Evolutionary conservation across 2,329 filamentous ascomycete species (phyloP).

Genomic region (Colletotrichum kahawae): DNA sequence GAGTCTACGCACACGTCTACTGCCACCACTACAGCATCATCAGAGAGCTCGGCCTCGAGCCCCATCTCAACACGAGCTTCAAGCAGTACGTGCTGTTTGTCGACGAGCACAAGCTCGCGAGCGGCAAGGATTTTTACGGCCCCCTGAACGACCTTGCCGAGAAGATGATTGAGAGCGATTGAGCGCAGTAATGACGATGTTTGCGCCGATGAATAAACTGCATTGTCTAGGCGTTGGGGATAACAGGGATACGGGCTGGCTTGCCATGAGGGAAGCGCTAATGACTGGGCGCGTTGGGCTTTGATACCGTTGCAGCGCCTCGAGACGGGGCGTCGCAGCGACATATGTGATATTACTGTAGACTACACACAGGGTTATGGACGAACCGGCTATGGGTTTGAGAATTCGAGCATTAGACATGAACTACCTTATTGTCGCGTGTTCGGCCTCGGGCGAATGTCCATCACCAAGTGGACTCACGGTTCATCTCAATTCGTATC

Average conservation of each 20-base stretch:
- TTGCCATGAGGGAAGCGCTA: slow-evolving; percentile 10
- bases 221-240: slow-evolving; percentile 22
- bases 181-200: slow-evolving; percentile 25
- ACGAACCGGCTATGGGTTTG: neutral
- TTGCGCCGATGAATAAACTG: neutral
- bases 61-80: slow-evolving; percentile 98
- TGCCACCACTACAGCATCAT: slow-evolving; percentile 99
- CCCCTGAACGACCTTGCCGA: slow-evolving; percentile 95
- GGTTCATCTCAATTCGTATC: neutral
- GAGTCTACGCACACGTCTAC: slow-evolving; percentile 99
- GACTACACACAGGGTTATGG: slow-evolving; percentile 11
- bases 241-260: slow-evolving; percentile 6
- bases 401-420: neutral
- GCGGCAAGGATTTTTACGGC: slow-evolving; percentile 96
- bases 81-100: slow-evolving; percentile 99
- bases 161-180: slow-evolving; percentile 96
- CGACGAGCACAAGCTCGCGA: slow-evolving; percentile 91
- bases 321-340: neutral
- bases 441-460: neutral
- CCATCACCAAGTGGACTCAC: neutral
- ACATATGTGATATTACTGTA: slow-evolving; percentile 23
- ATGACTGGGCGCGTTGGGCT: slow-evolving; percentile 6
- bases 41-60: slow-evolving; percentile 91
- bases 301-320: neutral
- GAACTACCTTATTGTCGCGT: neutral